A percentile compares a stretch with the other conserved stretches of the same genome.
These are phyloP conservation scores for Neocatenulostroma microsporum DNA, from an alignment of 2,329 filamentous ascomycete genomes.

Conservation along the genomic window DNA sequence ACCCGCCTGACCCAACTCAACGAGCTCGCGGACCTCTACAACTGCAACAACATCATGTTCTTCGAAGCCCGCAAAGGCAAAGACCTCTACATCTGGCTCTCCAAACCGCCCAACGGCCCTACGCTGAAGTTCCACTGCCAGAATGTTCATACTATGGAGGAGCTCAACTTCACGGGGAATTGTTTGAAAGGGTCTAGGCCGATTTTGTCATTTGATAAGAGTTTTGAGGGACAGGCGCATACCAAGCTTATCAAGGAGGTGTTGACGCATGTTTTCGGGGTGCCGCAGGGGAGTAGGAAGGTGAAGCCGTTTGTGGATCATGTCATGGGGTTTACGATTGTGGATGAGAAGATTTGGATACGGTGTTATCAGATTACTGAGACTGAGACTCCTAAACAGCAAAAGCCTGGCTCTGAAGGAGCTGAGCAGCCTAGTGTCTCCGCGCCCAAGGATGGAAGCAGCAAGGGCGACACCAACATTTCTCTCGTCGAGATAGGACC, in stretches of 20 bases:
- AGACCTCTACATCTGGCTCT: conserved; percentile 90
- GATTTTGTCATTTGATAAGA: conserved; percentile 81
- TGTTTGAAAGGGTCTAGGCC: conserved; percentile 89
- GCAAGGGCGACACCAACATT: conserved; percentile 60
- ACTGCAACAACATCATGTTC: conserved; percentile 91
- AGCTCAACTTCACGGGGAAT: conserved; percentile 94
- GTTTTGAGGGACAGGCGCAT: conserved; percentile 64
- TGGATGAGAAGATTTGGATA: conserved; percentile 93
- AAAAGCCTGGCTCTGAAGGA: conserved; percentile 34
- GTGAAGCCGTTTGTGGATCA: conserved; percentile 95
- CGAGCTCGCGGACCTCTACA: conserved; percentile 69
- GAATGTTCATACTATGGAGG: conserved; percentile 82
- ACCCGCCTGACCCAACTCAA: conserved; percentile 75
- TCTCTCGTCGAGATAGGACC: conserved; percentile 89
- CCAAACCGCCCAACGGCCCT: conserved; percentile 79
- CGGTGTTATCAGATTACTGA: conserved; percentile 91
- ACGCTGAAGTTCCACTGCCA: conserved; percentile 71
- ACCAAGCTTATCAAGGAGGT: conserved; percentile 81
- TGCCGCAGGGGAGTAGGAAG: conserved; percentile 78
- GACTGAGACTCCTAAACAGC: conserved; percentile 54
- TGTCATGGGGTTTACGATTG: conserved; percentile 84
- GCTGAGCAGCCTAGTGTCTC: conserved; percentile 34
- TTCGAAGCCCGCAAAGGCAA: conserved; percentile 92
- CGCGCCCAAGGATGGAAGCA: conserved; percentile 30
- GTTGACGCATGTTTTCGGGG: conserved; percentile 82